Percentiles rank a stretch among this genome's conserved stretches.
These are phyloP conservation scores for Tremella yokohamensis DNA, from an alignment of 768 basidiomycete genomes.

Conservation along the genomic window DNA sequence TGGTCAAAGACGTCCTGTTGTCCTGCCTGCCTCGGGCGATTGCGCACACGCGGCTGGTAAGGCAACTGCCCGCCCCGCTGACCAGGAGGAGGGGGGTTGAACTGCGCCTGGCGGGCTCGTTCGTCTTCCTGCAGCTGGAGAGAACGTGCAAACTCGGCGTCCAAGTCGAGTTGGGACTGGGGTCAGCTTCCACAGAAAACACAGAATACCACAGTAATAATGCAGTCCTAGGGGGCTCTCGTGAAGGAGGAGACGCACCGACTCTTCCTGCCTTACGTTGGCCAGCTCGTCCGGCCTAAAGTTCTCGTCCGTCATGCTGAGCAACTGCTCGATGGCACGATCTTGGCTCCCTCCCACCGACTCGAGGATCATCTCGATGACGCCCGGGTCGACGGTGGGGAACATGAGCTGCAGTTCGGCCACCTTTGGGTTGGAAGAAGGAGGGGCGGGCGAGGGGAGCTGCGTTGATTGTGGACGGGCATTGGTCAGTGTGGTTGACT, in stretches of 20 bases:
- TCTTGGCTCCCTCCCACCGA: constrained; percentile 41
- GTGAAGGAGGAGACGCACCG: constrained; percentile 26
- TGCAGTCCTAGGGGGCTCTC: neutral
- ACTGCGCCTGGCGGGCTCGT: constrained; percentile 9
- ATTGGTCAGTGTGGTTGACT: too few relatives aligned
- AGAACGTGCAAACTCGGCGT: constrained; percentile 49
- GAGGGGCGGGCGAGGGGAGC: too few relatives aligned
- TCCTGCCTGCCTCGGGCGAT: constrained; percentile 7
- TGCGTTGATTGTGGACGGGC: too few relatives aligned
- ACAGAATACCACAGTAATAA: neutral
- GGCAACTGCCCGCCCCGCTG: constrained; percentile 30
- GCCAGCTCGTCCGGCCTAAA: constrained; percentile 44
- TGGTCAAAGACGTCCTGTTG: constrained; percentile 9
- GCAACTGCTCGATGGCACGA: constrained; percentile 48
- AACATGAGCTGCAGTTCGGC: constrained; percentile 43
- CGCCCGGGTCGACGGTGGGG: constrained; percentile 43
- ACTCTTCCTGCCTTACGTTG: constrained; percentile 26
- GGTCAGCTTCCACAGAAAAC: neutral
- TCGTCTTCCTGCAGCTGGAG: constrained; percentile 49
- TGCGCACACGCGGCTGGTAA: constrained; percentile 48
- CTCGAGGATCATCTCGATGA: constrained; percentile 49
- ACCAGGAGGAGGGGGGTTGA: constrained; percentile 10
- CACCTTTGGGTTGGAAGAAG: constrained; percentile 16
- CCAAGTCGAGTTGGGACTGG: constrained; percentile 46
- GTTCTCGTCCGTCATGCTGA: constrained; percentile 49